Evolutionary conservation across 805 yeast species (phyloP).

Genomic region (Metschnikowia proteae): DNA sequence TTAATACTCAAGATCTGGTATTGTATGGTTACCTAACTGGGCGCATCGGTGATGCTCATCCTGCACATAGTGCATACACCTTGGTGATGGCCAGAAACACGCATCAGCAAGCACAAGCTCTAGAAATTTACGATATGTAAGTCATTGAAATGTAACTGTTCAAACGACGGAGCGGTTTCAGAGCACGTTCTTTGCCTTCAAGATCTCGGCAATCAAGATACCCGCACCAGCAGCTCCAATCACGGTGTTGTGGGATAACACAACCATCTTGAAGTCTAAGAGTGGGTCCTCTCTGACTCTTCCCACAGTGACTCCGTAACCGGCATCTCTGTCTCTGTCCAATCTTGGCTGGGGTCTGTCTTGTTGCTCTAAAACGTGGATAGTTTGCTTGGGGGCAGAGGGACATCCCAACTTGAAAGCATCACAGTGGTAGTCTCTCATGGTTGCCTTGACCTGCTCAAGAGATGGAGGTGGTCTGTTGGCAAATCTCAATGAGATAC

Average conservation of each 20-base stretch:
- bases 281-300: slow-evolving; percentile 91
- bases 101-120: neutral
- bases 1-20: too few species aligned
- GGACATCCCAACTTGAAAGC: slow-evolving; percentile 75
- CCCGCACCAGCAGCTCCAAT: slow-evolving; percentile 99
- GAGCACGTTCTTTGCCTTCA: slow-evolving; percentile 70
- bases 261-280: slow-evolving; percentile 92
- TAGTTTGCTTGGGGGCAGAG: slow-evolving; percentile 90
- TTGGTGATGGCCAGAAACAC: neutral
- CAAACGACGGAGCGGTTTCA: slow-evolving; percentile 24
- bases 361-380: slow-evolving; percentile 84
- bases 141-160: neutral
- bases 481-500: slow-evolving; percentile 81
- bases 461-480: slow-evolving; percentile 80
- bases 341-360: slow-evolving; percentile 98
- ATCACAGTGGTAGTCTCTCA: slow-evolving; percentile 76
- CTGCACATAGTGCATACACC: neutral
- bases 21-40: too few species aligned
- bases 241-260: slow-evolving; percentile 94
- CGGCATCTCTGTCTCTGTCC: slow-evolving; percentile 92
- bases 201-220: slow-evolving; percentile 87
- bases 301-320: slow-evolving; percentile 93
- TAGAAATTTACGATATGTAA: neutral
- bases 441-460: slow-evolving; percentile 67
- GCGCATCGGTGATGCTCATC: neutral